Evolutionary conservation across 306 rosid genomes (phyloP).

Genomic region (Oxytropis ochrocephala): DNA sequence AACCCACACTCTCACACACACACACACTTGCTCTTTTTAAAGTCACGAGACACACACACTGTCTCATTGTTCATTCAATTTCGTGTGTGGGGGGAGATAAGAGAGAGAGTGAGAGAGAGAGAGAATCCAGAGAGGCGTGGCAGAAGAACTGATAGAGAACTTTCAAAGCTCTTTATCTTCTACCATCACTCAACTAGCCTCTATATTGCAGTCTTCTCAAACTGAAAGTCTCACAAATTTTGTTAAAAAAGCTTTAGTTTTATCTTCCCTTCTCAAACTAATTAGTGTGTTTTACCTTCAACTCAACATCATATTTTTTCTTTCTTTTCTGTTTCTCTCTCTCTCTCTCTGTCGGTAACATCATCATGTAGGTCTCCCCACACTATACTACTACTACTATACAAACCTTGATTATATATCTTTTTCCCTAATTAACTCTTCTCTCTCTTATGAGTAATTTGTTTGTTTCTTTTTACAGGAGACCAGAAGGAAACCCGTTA

Average conservation of each 20-base stretch:
- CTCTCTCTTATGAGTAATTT: slow-evolving; percentile 1
- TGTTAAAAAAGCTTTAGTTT: slow-evolving; percentile 28
- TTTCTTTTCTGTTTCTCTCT: slow-evolving; percentile 34
- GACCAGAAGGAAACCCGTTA: slow-evolving; percentile 69
- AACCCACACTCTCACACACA: neutral
- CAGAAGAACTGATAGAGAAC: slow-evolving; percentile 99
- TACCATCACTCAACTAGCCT: slow-evolving; percentile 85
- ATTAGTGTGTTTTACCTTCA: slow-evolving; percentile 13
- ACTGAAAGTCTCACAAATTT: slow-evolving; percentile 62
- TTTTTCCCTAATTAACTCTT: neutral
- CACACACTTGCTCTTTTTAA: neutral
- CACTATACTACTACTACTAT: slow-evolving; percentile 11
- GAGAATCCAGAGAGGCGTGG: slow-evolving; percentile 46
- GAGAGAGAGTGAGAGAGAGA: slow-evolving; percentile 26
- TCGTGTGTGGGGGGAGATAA: slow-evolving; percentile 15
- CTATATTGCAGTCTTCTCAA: slow-evolving; percentile 78
- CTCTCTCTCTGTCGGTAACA: slow-evolving; percentile 60
- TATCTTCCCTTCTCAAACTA: slow-evolving; percentile 36
- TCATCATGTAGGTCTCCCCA: slow-evolving; percentile 85
- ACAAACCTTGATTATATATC: neutral
- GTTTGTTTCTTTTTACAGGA: slow-evolving; percentile 48
- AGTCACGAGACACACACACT: slow-evolving; percentile 20
- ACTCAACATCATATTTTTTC: slow-evolving; percentile 14
- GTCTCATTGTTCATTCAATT: slow-evolving; percentile 59
- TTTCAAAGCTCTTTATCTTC: slow-evolving; percentile 96